Base-by-base conservation (phyloP, 352 stramenopile species). In the Globisporangium echinulatum region DNA sequence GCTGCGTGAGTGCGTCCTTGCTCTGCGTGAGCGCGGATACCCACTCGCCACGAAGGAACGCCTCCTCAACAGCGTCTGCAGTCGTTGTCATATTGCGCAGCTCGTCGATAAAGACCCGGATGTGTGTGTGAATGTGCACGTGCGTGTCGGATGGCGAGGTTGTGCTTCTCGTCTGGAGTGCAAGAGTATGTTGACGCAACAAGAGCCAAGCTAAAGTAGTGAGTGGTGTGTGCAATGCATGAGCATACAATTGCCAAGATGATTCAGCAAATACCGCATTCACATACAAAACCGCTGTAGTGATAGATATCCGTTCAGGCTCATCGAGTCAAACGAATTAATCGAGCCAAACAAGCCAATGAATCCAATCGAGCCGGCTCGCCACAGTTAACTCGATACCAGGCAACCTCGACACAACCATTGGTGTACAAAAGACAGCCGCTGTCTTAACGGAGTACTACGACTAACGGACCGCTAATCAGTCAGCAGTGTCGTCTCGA, bases 1-100 rank as follows among this genome's bases (percentile, higher is more conserved):
- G 19, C 7, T 9, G 62, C 25, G 51, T 49, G 11, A 89, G 70
- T n/a, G 71, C 52, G 7, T 58, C 56, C 46, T 76, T 73, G 49
- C 80, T 90, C 49, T 86, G 67, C 15, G 58, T 58, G 13, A 90
- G 75, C 58, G 77, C 81, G 14, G 66, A 56, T 36, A 54, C 69
- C 76, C 73, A 90, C 50, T 91, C 79, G 53, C 75, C 76, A 44
- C 75, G 70, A 51, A 90, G 63, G 47, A 87, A 74, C 10, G 67
- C 64, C 54, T 88, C 78, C 59, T 90, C 81, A 9, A 82, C 63
- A 13, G 70, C 72, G 17, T 68, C 58, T 13, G 19, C 50, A 36
- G 37, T 54, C 42, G 7, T 56, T 14, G 42, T 37, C 40, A 11
- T 50, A 5, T 11, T 48, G 11, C 11, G 43, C 43, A 48, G 43